Evolutionary conservation across 106 monocot genomes (phyloP).

Genomic region (Acanthochlamys bracteata): DNA sequence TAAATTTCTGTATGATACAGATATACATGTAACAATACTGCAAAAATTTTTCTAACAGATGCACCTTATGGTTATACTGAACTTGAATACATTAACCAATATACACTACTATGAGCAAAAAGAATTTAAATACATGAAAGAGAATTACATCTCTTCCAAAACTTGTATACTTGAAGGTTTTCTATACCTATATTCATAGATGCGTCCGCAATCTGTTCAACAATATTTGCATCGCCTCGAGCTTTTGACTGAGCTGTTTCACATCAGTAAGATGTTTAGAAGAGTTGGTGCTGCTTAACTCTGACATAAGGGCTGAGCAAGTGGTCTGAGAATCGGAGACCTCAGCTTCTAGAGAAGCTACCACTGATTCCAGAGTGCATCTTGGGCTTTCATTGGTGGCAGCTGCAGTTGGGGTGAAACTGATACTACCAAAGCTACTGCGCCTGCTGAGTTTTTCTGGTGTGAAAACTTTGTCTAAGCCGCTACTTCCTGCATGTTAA

Average conservation of each 20-base stretch:
- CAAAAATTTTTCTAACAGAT: too few relatives aligned
- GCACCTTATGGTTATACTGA: too few relatives aligned
- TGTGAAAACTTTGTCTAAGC: constrained; percentile 65
- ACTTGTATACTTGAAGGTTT: too few relatives aligned
- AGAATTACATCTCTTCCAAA: too few relatives aligned
- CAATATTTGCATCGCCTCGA: constrained; percentile 72
- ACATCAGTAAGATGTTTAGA: constrained; percentile 35
- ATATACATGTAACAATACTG: too few relatives aligned
- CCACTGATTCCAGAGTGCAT: constrained; percentile 26
- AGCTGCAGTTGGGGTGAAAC: constrained; percentile 35
- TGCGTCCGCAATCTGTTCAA: constrained; percentile 53
- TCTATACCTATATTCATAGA: constrained; percentile 3
- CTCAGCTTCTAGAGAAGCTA: constrained; percentile 53
- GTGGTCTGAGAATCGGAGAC: constrained; percentile 60
- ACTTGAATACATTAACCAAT: too few relatives aligned
- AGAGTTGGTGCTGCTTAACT: constrained; percentile 27
- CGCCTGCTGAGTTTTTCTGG: constrained; percentile 67
- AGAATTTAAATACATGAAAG: too few relatives aligned
- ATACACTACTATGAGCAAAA: too few relatives aligned
- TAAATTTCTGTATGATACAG: too few relatives aligned
- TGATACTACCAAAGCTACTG: constrained; percentile 43
- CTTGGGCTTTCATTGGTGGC: constrained; percentile 17
- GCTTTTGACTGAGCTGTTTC: constrained; percentile 58
- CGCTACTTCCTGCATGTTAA: constrained; percentile 53
- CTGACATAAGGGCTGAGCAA: constrained; percentile 51